Conservation (phyloP, 495 filamentous ascomycete genomes). For the Aspergillus baeticus region DNA sequence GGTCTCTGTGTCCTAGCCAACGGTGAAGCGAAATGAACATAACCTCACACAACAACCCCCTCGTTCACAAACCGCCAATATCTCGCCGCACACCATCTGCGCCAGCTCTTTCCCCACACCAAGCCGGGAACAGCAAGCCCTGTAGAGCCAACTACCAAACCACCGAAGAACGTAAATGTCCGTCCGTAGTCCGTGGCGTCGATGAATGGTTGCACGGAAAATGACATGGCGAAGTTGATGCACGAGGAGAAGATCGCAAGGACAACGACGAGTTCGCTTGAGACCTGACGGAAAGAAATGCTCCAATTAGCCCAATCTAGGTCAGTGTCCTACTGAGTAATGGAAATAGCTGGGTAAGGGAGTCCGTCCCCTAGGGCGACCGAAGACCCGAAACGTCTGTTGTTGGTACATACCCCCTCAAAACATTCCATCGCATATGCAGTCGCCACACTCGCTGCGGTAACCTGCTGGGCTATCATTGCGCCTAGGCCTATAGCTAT, state of each 20-base stretch:
- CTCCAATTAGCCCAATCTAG: too few relatives aligned
- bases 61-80: slow-evolving; percentile 24
- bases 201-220: slow-evolving; percentile 33
- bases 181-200: slow-evolving; percentile 30
- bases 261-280: slow-evolving; percentile 35
- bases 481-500: slow-evolving; percentile 32
- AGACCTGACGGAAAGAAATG: slow-evolving; percentile 18
- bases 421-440: slow-evolving; percentile 42
- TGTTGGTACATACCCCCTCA: slow-evolving; percentile 22
- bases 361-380: too few relatives aligned
- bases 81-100: slow-evolving; percentile 4
- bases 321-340: too few relatives aligned
- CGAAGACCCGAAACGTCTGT: neutral
- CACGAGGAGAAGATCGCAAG: slow-evolving; percentile 32
- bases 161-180: slow-evolving; percentile 30
- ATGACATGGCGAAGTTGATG: slow-evolving; percentile 35
- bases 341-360: too few relatives aligned
- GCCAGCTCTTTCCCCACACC: slow-evolving; percentile 31
- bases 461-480: slow-evolving; percentile 40
- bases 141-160: slow-evolving; percentile 23
- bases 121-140: slow-evolving; percentile 26
- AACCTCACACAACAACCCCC: too few relatives aligned
- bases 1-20: too few relatives aligned
- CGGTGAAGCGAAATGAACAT: too few relatives aligned
- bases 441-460: slow-evolving; percentile 35